Percentiles rank a stretch among this genome's conserved stretches.
These are phyloP conservation scores for Cyclotella sp. DNA, from an alignment of 108 stramenopile genomes.

Conservation along the genomic window DNA sequence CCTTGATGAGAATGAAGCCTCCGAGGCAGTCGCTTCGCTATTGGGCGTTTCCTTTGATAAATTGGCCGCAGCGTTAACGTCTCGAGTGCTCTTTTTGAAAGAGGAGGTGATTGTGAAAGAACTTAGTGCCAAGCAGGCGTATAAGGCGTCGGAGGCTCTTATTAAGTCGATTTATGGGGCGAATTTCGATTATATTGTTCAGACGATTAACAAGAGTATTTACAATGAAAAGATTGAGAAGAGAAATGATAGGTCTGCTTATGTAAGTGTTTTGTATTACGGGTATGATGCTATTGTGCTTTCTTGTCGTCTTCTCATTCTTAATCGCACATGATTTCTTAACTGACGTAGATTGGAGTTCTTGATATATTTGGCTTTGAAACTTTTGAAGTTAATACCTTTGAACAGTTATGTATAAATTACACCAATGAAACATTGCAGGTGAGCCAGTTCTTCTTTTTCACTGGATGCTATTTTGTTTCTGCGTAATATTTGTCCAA, in stretches of 20 bases:
- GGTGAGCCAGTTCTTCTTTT: neutral
- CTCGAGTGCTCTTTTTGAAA: conserved; percentile 56
- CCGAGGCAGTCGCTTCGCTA: conserved; percentile 62
- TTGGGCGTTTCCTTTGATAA: conserved; percentile 65
- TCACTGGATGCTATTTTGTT: neutral
- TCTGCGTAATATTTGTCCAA: too few relatives aligned
- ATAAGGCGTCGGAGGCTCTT: conserved; percentile 85
- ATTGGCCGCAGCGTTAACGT: conserved; percentile 62
- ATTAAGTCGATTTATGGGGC: conserved; percentile 91
- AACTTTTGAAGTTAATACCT: conserved; percentile 87
- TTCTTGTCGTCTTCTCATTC: neutral
- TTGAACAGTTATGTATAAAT: conserved; percentile 94
- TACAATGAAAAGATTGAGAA: conserved; percentile 38
- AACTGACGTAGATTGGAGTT: conserved; percentile 73
- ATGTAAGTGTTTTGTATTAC: conserved; percentile 7
- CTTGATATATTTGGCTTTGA: conserved; percentile 99
- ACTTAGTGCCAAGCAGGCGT: conserved; percentile 65
- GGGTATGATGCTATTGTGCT: neutral
- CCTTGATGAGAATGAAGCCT: conserved; percentile 48
- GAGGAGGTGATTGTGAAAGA: conserved; percentile 59
- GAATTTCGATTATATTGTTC: conserved; percentile 77
- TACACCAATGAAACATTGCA: conserved; percentile 92
- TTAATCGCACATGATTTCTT: neutral
- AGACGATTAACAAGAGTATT: conserved; percentile 60
- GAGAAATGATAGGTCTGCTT: conserved; percentile 51